These are phyloP conservation scores for Chaetoceros muelleri DNA, from an alignment of 108 stramenopile species.

Conservation along the genomic window DNA sequence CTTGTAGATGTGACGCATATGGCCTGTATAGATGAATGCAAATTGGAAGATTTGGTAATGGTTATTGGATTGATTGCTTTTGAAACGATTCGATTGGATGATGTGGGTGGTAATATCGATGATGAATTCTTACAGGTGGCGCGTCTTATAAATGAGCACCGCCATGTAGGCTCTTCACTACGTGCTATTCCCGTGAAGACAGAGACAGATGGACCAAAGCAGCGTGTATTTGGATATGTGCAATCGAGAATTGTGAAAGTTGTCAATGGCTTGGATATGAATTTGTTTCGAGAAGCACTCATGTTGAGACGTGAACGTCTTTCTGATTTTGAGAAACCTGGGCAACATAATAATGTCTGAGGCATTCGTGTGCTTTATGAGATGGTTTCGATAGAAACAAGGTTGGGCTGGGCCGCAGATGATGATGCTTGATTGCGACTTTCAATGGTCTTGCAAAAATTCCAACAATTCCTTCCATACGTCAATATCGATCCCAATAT, in stretches of 20 bases:
- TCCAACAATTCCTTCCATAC: too few species aligned
- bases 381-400: too few species aligned
- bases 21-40: background rate
- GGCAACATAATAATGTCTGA: too few species aligned
- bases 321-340: too few species aligned
- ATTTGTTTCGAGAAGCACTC: background rate
- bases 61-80: background rate
- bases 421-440: too few species aligned
- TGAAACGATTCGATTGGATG: background rate
- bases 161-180: background rate
- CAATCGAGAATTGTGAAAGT: background rate
- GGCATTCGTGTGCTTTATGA: too few species aligned
- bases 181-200: background rate
- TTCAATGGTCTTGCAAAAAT: too few species aligned
- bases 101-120: background rate
- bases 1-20: background rate
- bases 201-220: background rate
- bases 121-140: background rate
- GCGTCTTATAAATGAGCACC: background rate
- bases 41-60: background rate
- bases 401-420: too few species aligned
- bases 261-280: background rate
- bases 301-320: background rate
- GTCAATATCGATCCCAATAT: too few species aligned
- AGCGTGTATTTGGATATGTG: background rate